Percentiles rank a stretch among this genome's conserved stretches.
These are phyloP conservation scores for Monascus purpureus DNA, from an alignment of 495 filamentous ascomycete genomes.

Conservation along the genomic window DNA sequence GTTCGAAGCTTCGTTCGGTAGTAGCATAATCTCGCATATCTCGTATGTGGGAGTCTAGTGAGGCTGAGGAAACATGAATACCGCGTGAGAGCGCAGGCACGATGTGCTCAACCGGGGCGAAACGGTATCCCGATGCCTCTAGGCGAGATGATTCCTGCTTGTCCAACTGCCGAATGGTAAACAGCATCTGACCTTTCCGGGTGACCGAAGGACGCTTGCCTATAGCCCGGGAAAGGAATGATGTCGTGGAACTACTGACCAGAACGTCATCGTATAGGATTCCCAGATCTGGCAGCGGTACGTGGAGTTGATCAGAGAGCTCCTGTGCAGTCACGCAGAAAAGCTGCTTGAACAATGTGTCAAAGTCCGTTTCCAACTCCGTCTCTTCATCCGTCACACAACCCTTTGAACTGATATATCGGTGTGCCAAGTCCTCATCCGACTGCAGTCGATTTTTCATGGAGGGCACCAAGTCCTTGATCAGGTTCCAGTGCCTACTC, in stretches of 20 bases:
- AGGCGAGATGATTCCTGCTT: conserved; percentile 44
- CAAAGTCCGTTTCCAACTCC: conserved; percentile 44
- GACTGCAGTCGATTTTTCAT: conserved; percentile 48
- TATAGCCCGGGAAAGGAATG: conserved; percentile 20
- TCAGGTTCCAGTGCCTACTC: conserved; percentile 56
- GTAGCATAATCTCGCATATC: conserved; percentile 48
- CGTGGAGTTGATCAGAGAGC: conserved; percentile 51
- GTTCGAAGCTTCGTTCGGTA: conserved; percentile 34
- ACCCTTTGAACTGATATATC: conserved; percentile 28
- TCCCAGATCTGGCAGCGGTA: conserved; percentile 49
- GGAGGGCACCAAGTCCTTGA: conserved; percentile 51
- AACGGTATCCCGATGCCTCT: conserved; percentile 61
- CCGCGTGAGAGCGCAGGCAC: conserved; percentile 47
- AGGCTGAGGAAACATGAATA: conserved; percentile 51
- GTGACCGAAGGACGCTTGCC: conserved; percentile 21
- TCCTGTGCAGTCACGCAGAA: conserved; percentile 71
- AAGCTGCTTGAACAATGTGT: conserved; percentile 67
- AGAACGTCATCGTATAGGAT: conserved; percentile 70
- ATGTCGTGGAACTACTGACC: conserved; percentile 38
- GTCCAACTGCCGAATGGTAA: conserved; percentile 56
- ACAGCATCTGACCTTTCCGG: conserved; percentile 64
- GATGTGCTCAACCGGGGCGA: conserved; percentile 58
- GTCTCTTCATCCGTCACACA: conserved; percentile 22
- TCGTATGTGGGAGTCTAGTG: conserved; percentile 39
- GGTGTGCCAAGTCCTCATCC: conserved; percentile 14